A percentile compares a stretch with the other conserved stretches of the same genome.
Conservation (phyloP, 371 early-diverging fungal genomes). For the Mortierella sp. region DNA sequence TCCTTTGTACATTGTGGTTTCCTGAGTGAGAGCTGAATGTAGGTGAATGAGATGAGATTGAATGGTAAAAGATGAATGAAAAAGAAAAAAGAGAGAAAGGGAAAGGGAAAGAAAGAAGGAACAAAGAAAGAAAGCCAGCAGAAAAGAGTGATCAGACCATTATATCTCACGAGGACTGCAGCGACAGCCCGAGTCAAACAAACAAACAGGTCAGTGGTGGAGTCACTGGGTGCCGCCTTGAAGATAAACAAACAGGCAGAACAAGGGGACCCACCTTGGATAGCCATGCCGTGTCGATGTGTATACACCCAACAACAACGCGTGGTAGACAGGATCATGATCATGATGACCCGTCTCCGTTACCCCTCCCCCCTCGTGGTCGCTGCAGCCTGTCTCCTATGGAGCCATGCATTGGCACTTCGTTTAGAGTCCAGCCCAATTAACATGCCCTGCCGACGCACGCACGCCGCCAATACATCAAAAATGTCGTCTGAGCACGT, state of each 20-base stretch:
- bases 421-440: neutral
- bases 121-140: neutral
- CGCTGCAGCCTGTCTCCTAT: neutral
- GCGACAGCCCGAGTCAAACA: too few relatives aligned
- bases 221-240: too few relatives aligned
- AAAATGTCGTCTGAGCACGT: too few relatives aligned
- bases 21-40: neutral
- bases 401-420: neutral
- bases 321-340: neutral
- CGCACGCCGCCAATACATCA: neutral
- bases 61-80: neutral
- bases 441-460: neutral
- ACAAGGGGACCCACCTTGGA: too few relatives aligned
- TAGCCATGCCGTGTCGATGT: too few relatives aligned
- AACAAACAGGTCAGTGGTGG: too few relatives aligned
- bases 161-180: too few relatives aligned
- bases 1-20: conserved; percentile 16
- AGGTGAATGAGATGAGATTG: neutral
- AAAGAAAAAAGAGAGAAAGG: neutral
- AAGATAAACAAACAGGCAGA: too few relatives aligned
- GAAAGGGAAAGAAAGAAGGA: neutral
- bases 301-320: too few relatives aligned
- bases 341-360: neutral
- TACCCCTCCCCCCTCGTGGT: neutral
- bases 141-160: too few relatives aligned